Evolutionary conservation across 805 yeast genomes (phyloP).

Genomic region (Hanseniaspora jakobsenii): DNA sequence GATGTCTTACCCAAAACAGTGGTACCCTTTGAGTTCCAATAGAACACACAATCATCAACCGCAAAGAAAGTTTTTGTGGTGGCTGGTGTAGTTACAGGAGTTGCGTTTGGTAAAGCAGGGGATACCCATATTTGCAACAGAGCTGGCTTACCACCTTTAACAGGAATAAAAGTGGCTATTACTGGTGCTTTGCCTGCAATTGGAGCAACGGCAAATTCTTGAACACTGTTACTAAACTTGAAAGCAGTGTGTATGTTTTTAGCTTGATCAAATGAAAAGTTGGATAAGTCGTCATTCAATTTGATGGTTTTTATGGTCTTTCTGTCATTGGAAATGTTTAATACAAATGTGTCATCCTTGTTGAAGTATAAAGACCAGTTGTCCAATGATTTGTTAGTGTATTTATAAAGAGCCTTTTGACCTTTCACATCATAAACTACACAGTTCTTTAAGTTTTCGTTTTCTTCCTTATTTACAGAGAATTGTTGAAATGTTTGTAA

Average conservation of each 20-base stretch:
- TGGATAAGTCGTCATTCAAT: conserved; percentile 36
- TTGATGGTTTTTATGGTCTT: conserved; percentile 27
- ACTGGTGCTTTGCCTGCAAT: conserved; percentile 65
- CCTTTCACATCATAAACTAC: conserved; percentile 53
- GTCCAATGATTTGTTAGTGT: conserved; percentile 68
- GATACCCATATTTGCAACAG: conserved; percentile 58
- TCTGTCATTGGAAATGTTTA: conserved; percentile 18
- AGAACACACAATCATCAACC: conserved; percentile 84
- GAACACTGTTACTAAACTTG: conserved; percentile 17
- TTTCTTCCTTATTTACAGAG: conserved; percentile 54
- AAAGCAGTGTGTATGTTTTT: conserved; percentile 35
- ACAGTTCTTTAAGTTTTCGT: conserved; percentile 60
- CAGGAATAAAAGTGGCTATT: conserved; percentile 83
- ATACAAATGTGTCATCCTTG: conserved; percentile 27
- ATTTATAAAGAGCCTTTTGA: conserved; percentile 29
- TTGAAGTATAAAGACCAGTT: conserved; percentile 53
- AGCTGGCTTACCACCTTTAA: conserved; percentile 79
- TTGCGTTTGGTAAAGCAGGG: conserved; percentile 32
- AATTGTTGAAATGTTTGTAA: conserved; percentile 88
- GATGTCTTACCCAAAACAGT: conserved; percentile 86
- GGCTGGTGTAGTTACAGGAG: conserved; percentile 40
- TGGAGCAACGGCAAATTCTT: conserved; percentile 57
- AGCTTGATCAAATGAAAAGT: conserved; percentile 49
- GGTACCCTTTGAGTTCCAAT: conserved; percentile 92
- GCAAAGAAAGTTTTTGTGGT: conserved; percentile 84